Conservation (phyloP, 495 filamentous ascomycete species). For the Podospora pseudopauciseta region DNA sequence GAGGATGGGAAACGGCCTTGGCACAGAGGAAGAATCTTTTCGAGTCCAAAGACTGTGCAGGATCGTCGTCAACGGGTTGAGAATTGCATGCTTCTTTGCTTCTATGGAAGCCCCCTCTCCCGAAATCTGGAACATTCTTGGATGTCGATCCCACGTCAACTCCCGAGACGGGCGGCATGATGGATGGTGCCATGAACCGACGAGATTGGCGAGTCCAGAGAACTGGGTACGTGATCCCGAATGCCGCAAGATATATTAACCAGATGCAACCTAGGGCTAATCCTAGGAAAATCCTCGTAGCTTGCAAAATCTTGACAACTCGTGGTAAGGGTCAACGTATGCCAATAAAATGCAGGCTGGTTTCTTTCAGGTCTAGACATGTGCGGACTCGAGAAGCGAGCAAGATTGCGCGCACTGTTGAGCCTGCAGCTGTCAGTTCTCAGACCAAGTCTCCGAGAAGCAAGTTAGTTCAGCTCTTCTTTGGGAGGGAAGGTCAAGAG, state of each 20-base stretch:
- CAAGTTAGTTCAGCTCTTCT: neutral
- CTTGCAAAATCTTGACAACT: neutral
- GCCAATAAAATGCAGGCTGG: neutral
- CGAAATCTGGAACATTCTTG: conserved; percentile 2
- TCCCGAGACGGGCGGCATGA: neutral
- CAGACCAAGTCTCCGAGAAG: neutral
- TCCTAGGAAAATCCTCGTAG: neutral
- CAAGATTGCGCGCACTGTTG: neutral
- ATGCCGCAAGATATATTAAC: neutral
- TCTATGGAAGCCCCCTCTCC: neutral
- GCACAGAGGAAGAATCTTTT: neutral
- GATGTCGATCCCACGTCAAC: neutral
- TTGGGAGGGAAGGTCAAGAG: neutral
- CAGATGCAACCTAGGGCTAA: neutral
- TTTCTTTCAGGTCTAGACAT: neutral
- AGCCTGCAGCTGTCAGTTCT: neutral
- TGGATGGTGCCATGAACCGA: neutral
- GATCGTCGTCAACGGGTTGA: neutral
- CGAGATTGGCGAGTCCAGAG: neutral
- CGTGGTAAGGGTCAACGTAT: neutral
- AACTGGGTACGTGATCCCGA: neutral
- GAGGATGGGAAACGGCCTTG: neutral
- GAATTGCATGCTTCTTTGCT: neutral
- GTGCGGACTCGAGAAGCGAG: neutral
- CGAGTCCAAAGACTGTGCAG: neutral